Evolutionary conservation across 108 stramenopile genomes (phyloP).

Genomic region (Mediolabrus comicus): DNA sequence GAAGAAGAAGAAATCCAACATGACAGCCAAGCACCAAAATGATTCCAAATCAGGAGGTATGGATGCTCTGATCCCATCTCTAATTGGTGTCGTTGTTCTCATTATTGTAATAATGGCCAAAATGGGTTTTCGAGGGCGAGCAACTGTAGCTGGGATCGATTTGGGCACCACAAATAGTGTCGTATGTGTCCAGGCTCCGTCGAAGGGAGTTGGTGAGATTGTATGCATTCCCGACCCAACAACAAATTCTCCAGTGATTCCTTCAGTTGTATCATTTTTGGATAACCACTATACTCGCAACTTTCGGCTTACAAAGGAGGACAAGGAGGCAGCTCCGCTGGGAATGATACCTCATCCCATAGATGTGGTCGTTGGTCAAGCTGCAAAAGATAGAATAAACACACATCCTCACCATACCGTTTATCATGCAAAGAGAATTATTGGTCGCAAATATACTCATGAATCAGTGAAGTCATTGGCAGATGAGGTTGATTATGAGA

Average conservation of each 20-base stretch:
- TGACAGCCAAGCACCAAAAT: conserved; percentile 44
- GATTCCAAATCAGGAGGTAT: conserved; percentile 66
- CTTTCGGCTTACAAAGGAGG: conserved; percentile 37
- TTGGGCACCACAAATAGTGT: conserved; percentile 88
- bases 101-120: conserved; percentile 72
- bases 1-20: conserved; percentile 45
- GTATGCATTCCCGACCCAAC: conserved; percentile 78
- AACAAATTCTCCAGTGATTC: conserved; percentile 68
- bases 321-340: conserved; percentile 34
- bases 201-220: conserved; percentile 78
- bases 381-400: conserved; percentile 76
- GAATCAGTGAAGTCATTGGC: conserved; percentile 52
- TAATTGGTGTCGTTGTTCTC: conserved; percentile 66
- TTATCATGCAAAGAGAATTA: conserved; percentile 83
- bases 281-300: conserved; percentile 54
- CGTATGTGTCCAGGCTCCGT: conserved; percentile 76
- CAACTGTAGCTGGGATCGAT: conserved; percentile 83
- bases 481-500: conserved; percentile 72
- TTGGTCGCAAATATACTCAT: conserved; percentile 62
- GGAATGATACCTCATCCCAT: conserved; percentile 62
- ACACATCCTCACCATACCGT: conserved; percentile 84
- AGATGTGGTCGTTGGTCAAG: conserved; percentile 70
- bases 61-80: conserved; percentile 75
- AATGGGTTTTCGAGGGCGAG: conserved; percentile 82
- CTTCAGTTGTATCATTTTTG: conserved; percentile 86